Conservation (phyloP, 176 grass and related monocot species). For the Thinopyrum elongatum region DNA sequence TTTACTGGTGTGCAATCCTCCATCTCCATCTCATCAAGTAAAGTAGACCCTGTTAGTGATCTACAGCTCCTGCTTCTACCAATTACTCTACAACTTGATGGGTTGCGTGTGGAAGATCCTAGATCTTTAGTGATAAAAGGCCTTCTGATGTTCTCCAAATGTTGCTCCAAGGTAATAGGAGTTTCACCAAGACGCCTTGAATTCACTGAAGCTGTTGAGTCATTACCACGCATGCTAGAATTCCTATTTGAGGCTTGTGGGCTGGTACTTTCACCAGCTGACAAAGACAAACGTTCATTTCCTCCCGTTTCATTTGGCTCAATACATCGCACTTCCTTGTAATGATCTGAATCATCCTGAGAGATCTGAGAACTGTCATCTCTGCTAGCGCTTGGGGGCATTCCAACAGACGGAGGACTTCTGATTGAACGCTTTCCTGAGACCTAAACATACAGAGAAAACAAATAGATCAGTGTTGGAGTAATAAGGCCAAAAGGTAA, state of each 20-base stretch:
- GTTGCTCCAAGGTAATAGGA: constrained; percentile 84
- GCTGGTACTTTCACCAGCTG: constrained; percentile 53
- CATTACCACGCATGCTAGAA: constrained; percentile 23
- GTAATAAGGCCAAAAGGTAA: background rate
- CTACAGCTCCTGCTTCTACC: constrained; percentile 96
- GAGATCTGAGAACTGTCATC: constrained; percentile 43
- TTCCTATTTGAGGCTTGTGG: constrained; percentile 11
- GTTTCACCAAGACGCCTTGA: constrained; percentile 36
- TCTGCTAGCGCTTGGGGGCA: constrained; percentile 32
- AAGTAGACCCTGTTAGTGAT: constrained; percentile 49
- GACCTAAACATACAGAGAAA: constrained; percentile 47
- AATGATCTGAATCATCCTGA: constrained; percentile 62
- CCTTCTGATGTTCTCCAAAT: constrained; percentile 89
- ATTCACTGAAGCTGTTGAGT: constrained; percentile 44
- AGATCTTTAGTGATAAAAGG: constrained; percentile 51
- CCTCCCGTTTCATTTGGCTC: constrained; percentile 41
- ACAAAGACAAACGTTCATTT: constrained; percentile 36
- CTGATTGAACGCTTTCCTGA: constrained; percentile 45
- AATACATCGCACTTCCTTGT: constrained; percentile 89
- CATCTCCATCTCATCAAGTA: constrained; percentile 47
- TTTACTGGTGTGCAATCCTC: constrained; percentile 71
- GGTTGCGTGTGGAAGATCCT: constrained; percentile 40
- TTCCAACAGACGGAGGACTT: constrained; percentile 52
- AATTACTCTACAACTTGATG: constrained; percentile 43
- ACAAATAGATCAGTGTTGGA: constrained; percentile 11